Evolutionary conservation across 148 eudicot species (phyloP).

Genomic region (Cornus controversa): DNA sequence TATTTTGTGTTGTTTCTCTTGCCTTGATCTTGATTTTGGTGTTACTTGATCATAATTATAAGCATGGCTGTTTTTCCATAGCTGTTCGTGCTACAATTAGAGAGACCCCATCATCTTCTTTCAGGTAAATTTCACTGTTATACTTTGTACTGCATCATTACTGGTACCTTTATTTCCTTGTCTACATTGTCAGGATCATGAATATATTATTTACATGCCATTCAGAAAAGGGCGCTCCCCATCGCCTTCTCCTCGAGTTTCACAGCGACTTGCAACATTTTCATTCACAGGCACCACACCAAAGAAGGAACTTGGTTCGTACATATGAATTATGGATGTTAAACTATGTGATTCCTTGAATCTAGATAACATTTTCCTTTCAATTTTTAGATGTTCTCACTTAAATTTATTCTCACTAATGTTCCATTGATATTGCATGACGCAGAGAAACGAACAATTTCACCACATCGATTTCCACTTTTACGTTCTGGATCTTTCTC

Average conservation of each 20-base stretch:
- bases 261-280: slow-evolving; percentile 51
- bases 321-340: background rate
- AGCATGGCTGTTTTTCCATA: slow-evolving; percentile 19
- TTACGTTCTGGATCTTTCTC: slow-evolving; percentile 72
- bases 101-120: slow-evolving; percentile 48
- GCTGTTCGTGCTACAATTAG: slow-evolving; percentile 65
- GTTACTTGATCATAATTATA: background rate
- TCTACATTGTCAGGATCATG: background rate
- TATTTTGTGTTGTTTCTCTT: background rate
- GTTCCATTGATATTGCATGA: background rate
- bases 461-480: slow-evolving; percentile 81
- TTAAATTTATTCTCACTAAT: slow-evolving; percentile 1
- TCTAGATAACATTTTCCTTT: background rate
- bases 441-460: slow-evolving; percentile 69
- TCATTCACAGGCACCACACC: slow-evolving; percentile 41
- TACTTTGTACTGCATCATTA: background rate
- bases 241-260: slow-evolving; percentile 59
- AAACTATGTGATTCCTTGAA: background rate
- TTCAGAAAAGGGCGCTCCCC: slow-evolving; percentile 65
- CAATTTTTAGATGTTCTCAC: background rate
- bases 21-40: background rate
- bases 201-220: slow-evolving; percentile 1
- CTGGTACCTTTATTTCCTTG: background rate
- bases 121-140: slow-evolving; percentile 38
- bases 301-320: slow-evolving; percentile 64